Evolutionary conservation across 2,329 filamentous ascomycete genomes (phyloP), one percentile per base, ranked within the genome.

Genomic region (Tolypocladium cylindrosporum): DNA sequence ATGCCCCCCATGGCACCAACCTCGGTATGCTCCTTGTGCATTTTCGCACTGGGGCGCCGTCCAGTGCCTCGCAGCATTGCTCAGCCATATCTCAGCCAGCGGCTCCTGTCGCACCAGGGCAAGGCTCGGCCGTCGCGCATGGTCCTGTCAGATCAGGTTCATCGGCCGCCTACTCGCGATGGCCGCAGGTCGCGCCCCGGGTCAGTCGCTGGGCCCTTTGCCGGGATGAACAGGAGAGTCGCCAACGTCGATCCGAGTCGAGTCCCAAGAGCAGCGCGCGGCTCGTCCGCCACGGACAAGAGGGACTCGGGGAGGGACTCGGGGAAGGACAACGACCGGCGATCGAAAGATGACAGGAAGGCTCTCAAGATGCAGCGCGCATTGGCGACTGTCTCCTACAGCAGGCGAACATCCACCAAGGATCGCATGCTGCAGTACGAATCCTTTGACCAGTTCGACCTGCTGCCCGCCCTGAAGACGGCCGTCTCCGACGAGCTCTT

Each of bases 351-450:
- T 62, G 68, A 73, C 72, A 77, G 69, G 72, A 92, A 95, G 70
- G 92, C 93, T 5, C 78, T 97, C 71, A 96, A 95, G 75, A 97
- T 97, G 93, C 93, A 97, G 70, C 85, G 86, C 55, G 80, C 89
- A 2, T 77, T 97, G 62, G 78, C 89, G 2, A 83, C 86, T 3
- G 79, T 97, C 5, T 84, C 90, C 0, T 97, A 97, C 69, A 83
- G 83, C 42, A 82, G 84, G 64, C 80, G 85, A 57, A 72, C 74
- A 57, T 70, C 67, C 6, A 72, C 82, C 60, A 82, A 82, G 69
- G 74, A 77, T 6, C 73, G 72, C 56, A 90, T 85, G 75, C 77
- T 82, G 54, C 79, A 87, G 55, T 78, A 91, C 58, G 88, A 91
- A 42, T 85, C 83, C 21, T 99, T 99, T 70, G 85, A 91, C 58